Percentiles rank a stretch among this genome's conserved stretches.
Evolutionary conservation across 371 early-diverging fungal species (phyloP).

Genomic region (Lichtheimia ramosa): DNA sequence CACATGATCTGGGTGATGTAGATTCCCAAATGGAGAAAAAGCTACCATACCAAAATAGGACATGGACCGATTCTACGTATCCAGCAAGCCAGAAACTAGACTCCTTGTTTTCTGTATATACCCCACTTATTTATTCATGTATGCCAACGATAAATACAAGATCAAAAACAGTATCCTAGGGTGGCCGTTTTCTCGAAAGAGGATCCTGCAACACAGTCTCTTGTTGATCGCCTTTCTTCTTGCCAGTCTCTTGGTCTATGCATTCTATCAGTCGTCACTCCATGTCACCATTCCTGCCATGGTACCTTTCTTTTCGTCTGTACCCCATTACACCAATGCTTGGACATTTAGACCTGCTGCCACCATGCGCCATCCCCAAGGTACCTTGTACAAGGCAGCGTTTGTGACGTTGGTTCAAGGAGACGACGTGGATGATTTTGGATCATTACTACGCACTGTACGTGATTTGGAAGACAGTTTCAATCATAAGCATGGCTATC

Average conservation of each 20-base stretch:
- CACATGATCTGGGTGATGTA: no score
- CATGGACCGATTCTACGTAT: no score
- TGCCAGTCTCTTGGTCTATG: background rate
- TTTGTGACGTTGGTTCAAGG: conserved; percentile 33
- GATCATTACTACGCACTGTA: conserved; percentile 25
- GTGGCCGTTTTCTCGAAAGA: background rate
- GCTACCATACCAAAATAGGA: no score
- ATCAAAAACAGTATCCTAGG: no score
- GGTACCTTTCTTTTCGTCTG: background rate
- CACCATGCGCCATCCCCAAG: conserved; percentile 23
- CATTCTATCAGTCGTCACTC: background rate
- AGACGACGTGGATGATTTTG: conserved; percentile 18
- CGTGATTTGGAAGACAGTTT: conserved; percentile 39
- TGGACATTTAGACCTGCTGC: conserved; percentile 24
- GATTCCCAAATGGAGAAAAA: no score
- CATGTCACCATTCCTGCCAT: background rate
- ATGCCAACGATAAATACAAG: no score
- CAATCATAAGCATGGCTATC: conserved; percentile 27
- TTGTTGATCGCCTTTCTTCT: background rate
- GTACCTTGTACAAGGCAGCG: conserved; percentile 28
- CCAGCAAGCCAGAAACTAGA: no score
- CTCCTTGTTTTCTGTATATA: no score
- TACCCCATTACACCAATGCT: background rate
- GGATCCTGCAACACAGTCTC: background rate
- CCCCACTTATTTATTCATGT: no score